phyloP scores from a whole-genome alignment of 257 asterid genomes.

The Solanum commersonii region DNA sequence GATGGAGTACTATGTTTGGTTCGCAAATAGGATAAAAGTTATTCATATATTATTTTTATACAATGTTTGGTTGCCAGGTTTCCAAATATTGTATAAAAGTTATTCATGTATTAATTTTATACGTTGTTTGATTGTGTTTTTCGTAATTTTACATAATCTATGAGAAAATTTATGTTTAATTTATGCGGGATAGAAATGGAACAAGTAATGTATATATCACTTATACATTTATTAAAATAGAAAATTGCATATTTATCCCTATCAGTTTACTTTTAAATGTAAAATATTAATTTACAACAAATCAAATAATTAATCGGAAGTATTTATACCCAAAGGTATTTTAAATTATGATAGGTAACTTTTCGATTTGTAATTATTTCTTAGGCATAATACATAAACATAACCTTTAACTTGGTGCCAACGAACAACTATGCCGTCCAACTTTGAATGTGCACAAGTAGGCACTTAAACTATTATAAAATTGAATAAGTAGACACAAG shows the following conservation, averaged over 20 bases:
- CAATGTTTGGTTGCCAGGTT: no score
- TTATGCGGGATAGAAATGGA: neutral
- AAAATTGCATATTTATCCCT: neutral
- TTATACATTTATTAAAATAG: neutral
- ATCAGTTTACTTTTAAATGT: neutral
- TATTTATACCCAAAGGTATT: neutral
- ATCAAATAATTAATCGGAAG: neutral
- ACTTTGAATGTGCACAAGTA: no score
- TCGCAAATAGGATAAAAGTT: no score
- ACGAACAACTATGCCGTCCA: no score
- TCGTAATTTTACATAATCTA: neutral
- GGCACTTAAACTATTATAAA: no score
- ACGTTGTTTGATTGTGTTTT: neutral
- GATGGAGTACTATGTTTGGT: neutral
- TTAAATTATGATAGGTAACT: neutral
- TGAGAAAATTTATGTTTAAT: neutral
- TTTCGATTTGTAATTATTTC: neutral
- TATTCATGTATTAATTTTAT: no score
- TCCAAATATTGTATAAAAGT: no score
- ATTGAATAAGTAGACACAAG: no score
- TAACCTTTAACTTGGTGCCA: no score
- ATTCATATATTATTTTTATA: no score
- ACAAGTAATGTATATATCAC: neutral
- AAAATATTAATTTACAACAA: neutral
- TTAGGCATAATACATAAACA: no score